A percentile compares a stretch with the other conserved stretches of the same genome.
These are phyloP conservation scores for Rhizopogon salebrosus DNA, from an alignment of 768 basidiomycete species.

Conservation along the genomic window DNA sequence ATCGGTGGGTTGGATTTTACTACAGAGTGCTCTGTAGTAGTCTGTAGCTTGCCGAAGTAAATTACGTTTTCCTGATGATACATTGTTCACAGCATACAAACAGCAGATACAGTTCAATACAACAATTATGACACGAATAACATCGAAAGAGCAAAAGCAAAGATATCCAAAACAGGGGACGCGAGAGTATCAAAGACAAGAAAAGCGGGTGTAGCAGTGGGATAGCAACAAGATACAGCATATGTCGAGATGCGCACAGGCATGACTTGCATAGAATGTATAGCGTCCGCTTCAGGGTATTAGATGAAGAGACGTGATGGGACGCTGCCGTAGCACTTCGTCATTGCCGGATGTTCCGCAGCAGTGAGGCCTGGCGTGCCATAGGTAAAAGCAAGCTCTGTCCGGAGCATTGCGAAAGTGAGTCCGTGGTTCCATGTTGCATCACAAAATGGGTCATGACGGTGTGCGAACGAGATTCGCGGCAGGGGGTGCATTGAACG, in stretches of 20 bases:
- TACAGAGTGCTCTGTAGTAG: too few relatives aligned
- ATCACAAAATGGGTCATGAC: neutral
- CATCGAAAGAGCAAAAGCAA: neutral
- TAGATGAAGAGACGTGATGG: neutral
- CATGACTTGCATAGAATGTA: neutral
- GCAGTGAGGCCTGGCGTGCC: constrained; percentile 5
- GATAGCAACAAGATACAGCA: neutral
- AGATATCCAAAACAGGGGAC: neutral
- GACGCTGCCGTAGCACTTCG: neutral
- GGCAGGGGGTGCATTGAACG: neutral
- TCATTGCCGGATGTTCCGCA: constrained; percentile 1
- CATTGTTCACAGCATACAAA: neutral
- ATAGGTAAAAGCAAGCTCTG: neutral
- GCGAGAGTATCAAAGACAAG: neutral
- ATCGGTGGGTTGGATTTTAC: too few relatives aligned
- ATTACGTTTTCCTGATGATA: too few relatives aligned
- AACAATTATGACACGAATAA: neutral
- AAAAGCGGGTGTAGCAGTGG: neutral
- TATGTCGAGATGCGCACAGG: neutral
- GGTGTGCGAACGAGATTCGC: neutral
- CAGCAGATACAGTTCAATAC: neutral
- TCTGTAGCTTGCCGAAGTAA: too few relatives aligned
- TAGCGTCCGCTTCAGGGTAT: neutral
- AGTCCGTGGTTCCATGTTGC: neutral
- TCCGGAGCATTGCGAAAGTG: neutral